Base-by-base conservation (phyloP, 2,329 filamentous ascomycete genomes). In the Clonostachys solani region DNA sequence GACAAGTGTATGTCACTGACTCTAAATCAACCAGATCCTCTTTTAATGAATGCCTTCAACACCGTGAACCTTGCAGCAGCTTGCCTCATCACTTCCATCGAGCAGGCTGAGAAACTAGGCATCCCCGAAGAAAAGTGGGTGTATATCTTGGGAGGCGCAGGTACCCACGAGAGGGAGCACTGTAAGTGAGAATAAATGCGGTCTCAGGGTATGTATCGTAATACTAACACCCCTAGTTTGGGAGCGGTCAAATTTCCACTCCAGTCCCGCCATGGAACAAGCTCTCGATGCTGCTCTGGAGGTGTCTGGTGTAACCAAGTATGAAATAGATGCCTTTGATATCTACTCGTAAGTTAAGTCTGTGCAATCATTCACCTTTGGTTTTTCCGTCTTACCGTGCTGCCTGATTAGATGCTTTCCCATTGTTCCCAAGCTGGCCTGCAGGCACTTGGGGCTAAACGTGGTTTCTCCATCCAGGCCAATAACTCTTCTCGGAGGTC, bases 21-120 rank as follows among this genome's bases (percentile, higher is more conserved):
- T 12, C 37, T 17, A 10, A 41, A 4, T 46, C 15, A 33, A n/a
- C 3, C 43, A 86, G 82, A 87, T 62, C 81, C 83, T 0, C 65
- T 87, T 0, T 62, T 86, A 10, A 86, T 87, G 83, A 87, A 87
- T 55, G 83, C 84, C 1, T 87, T 86, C 64, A 87, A 87, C 53
- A 83, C 73, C 3, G 75, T 87, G 35, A 87, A 87, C 50, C 65
- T 87, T 13, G 76, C 83, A 3, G 78, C 72, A 0, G 80, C 83
- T 8, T 74, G 76, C 48, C 68, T 87, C 15, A 49, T 87, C 5
- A 87, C 83, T 1, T 80, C 80, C 0, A 71, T 69, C 0, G 69
- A 78, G 1, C 68, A 72, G 56, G 84, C 84, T 0, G 62, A 60
- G 40, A 61, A 74, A 40, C 64, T 87, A 2, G 74, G 75, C 0